Evolutionary conservation across 768 basidiomycete species (phyloP).

Genomic region (Tremella mesenterica): DNA sequence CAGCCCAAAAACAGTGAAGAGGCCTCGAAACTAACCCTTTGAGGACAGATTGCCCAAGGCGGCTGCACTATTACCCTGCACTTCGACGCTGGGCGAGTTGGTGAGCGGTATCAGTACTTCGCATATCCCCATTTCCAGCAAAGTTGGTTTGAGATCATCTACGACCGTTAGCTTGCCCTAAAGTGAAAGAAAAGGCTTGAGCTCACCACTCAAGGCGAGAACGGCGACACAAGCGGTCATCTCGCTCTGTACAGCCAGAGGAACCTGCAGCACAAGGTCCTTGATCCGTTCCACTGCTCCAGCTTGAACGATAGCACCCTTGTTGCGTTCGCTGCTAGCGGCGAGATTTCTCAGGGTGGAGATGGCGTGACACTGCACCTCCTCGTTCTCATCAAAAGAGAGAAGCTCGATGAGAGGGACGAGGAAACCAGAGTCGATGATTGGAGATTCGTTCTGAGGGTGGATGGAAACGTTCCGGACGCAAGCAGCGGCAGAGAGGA

Average conservation of each 20-base stretch:
- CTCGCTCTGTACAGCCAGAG: constrained; percentile 94
- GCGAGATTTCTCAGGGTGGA: constrained; percentile 93
- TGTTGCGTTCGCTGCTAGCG: constrained; percentile 95
- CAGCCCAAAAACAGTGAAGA: not conserved
- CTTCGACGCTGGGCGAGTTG: constrained; percentile 90
- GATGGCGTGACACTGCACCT: constrained; percentile 98
- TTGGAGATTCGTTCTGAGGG: constrained; percentile 95
- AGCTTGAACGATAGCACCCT: constrained; percentile 92
- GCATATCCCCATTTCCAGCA: constrained; percentile 96
- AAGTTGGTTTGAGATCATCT: constrained; percentile 95
- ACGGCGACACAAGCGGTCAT: constrained; percentile 99
- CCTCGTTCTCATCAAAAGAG: constrained; percentile 98
- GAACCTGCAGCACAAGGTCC: constrained; percentile 87
- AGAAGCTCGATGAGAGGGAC: constrained; percentile 90
- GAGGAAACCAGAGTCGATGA: constrained; percentile 96
- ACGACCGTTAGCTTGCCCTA: constrained; percentile 5
- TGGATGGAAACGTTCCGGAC: constrained; percentile 99
- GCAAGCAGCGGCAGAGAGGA: constrained; percentile 94
- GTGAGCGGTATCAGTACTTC: constrained; percentile 95
- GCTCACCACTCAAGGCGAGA: constrained; percentile 81
- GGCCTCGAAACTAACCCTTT: constrained; percentile 56
- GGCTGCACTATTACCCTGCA: constrained; percentile 96
- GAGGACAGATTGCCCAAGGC: constrained; percentile 96
- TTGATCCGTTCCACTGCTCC: constrained; percentile 96
- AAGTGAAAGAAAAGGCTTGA: not conserved